phyloP scores from a whole-genome alignment of 768 basidiomycete species.

The Boletus reticuloceps region DNA sequence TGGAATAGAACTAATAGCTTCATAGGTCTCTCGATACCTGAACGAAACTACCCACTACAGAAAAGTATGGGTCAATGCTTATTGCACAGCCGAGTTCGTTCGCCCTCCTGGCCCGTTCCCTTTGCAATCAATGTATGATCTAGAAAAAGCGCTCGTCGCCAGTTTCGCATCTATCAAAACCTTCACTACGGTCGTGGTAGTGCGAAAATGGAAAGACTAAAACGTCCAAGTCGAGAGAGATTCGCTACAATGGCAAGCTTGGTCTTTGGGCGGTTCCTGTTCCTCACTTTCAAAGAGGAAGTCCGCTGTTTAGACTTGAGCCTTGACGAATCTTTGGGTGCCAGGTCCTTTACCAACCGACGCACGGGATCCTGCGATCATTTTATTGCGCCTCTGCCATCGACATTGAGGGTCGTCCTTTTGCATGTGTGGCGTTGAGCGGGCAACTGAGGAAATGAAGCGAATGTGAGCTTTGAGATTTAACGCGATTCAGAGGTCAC shows the following conservation, averaged over 20 bases:
- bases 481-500: neutral
- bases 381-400: too few species aligned
- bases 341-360: constrained; percentile 9
- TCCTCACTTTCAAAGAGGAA: constrained; percentile 11
- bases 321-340: neutral
- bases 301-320: constrained; percentile 15
- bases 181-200: neutral
- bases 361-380: neutral
- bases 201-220: neutral
- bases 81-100: constrained; percentile 1
- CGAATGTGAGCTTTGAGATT: neutral
- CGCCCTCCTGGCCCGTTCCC: constrained; percentile 8
- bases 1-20: too few species aligned
- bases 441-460: too few species aligned
- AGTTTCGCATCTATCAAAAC: constrained; percentile 9
- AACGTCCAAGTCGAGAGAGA: neutral
- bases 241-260: constrained; percentile 8
- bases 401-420: too few species aligned
- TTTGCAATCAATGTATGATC: constrained; percentile 10
- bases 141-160: constrained; percentile 12
- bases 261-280: constrained; percentile 15
- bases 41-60: too few species aligned
- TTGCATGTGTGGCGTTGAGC: too few species aligned
- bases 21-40: neutral
- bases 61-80: constrained; percentile 7